These are phyloP conservation scores for Nicotiana paniculata DNA, from an alignment of 257 asterid genomes.

Conservation along the genomic window DNA sequence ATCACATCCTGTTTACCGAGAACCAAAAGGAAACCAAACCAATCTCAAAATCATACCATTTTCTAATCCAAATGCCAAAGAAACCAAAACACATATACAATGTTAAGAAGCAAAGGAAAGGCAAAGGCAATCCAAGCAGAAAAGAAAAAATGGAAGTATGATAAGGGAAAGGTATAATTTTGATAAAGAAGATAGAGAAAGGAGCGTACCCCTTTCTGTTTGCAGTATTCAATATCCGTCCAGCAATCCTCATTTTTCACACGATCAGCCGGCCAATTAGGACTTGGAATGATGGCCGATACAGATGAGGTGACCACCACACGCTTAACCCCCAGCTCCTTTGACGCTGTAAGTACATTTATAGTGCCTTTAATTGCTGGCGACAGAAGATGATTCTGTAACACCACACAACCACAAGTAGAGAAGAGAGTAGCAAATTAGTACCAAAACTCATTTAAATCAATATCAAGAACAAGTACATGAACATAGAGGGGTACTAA, in stretches of 20 bases:
- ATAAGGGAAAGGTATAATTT: not conserved
- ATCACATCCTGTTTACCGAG: not conserved
- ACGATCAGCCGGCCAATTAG: constrained; percentile 59
- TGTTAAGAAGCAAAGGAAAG: not conserved
- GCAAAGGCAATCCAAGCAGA: not conserved
- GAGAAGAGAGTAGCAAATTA: not conserved
- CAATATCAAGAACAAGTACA: not conserved
- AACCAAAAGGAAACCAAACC: not conserved
- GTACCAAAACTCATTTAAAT: not conserved
- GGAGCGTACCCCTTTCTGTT: constrained; percentile 51
- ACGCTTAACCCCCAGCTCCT: constrained; percentile 72
- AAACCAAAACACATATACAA: not conserved
- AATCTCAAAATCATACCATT: not conserved
- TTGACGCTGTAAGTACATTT: constrained; percentile 87
- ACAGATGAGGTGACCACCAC: constrained; percentile 82
- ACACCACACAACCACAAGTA: constrained; percentile 5
- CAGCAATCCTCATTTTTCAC: constrained; percentile 83
- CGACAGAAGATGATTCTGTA: constrained; percentile 55
- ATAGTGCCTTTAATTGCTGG: constrained; percentile 84
- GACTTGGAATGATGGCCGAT: constrained; percentile 64
- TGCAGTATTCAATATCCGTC: constrained; percentile 84
- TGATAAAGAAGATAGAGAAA: not conserved
- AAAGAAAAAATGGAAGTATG: not conserved
- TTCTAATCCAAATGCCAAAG: not conserved
- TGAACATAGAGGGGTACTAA: not conserved